phyloP scores from a whole-genome alignment of 1,284 basidiomycete genomes.

The Trichosporon asahii region DNA sequence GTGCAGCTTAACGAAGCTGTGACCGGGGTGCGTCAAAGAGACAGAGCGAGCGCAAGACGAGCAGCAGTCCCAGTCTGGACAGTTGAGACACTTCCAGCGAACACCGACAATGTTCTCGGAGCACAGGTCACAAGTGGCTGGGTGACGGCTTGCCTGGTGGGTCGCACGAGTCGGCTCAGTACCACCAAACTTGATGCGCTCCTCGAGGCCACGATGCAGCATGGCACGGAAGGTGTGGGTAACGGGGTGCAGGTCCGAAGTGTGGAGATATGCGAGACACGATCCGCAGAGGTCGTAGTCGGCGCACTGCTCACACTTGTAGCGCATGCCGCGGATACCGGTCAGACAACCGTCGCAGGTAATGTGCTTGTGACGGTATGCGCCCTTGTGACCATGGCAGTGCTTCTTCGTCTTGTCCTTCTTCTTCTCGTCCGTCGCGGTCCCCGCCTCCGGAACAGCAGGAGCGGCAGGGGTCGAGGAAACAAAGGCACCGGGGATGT shows the following conservation, averaged over 20 bases:
- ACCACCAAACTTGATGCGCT: slow-evolving; percentile 38
- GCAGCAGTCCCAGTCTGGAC: slow-evolving; percentile 59
- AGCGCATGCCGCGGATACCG: slow-evolving; percentile 46
- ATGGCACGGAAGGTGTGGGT: slow-evolving; percentile 47
- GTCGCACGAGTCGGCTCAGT: slow-evolving; percentile 22
- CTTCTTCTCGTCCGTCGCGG: background rate
- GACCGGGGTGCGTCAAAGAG: slow-evolving; percentile 67
- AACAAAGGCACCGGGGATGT: slow-evolving; percentile 43
- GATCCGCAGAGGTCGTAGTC: slow-evolving; percentile 49
- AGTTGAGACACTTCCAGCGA: slow-evolving; percentile 51
- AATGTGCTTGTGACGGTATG: slow-evolving; percentile 48
- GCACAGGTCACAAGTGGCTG: slow-evolving; percentile 47
- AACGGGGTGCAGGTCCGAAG: slow-evolving; percentile 40
- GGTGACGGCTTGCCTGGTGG: slow-evolving; percentile 30
- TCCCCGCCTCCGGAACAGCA: background rate
- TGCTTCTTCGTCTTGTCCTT: slow-evolving; percentile 23
- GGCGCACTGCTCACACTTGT: slow-evolving; percentile 48
- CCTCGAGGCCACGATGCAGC: slow-evolving; percentile 45
- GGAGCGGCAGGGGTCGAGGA: slow-evolving; percentile 5
- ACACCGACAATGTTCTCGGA: slow-evolving; percentile 43
- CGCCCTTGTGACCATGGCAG: slow-evolving; percentile 33
- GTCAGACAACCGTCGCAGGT: slow-evolving; percentile 47
- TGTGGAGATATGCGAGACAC: slow-evolving; percentile 44
- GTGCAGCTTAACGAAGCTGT: slow-evolving; percentile 68
- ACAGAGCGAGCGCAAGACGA: slow-evolving; percentile 64